A percentile compares a stretch with the other conserved stretches of the same genome.
Evolutionary conservation across 345 rosid genomes (phyloP).

Genomic region (Populus ilicifolia): DNA sequence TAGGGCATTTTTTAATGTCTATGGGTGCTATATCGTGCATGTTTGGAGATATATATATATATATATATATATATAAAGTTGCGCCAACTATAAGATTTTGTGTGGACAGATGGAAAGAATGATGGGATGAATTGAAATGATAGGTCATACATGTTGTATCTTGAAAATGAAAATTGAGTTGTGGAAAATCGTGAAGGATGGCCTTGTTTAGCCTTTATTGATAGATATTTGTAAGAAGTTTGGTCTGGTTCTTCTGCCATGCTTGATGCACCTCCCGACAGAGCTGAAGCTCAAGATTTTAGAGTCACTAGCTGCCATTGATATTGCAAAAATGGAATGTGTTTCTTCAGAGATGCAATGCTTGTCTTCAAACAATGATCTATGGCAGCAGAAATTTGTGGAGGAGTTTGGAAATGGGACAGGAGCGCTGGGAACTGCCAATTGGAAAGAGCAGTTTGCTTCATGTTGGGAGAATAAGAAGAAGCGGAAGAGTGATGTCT

Average conservation of each 20-base stretch:
- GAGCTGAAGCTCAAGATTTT: conserved; percentile 65
- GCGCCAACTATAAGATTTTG: conserved; percentile 32
- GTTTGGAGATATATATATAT: conserved; percentile 34
- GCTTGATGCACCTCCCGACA: conserved; percentile 54
- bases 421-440: not conserved
- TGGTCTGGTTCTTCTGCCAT: conserved; percentile 50
- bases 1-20: conserved; percentile 50
- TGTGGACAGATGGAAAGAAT: conserved; percentile 24
- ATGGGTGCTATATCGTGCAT: conserved; percentile 45
- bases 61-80: not conserved
- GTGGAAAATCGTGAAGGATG: conserved; percentile 75
- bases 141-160: not conserved
- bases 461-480: conserved; percentile 29
- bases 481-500: conserved; percentile 11
- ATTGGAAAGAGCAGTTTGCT: conserved; percentile 51
- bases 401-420: conserved; percentile 24
- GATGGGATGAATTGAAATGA: conserved; percentile 3
- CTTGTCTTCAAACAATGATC: conserved; percentile 17
- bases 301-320: conserved; percentile 51
- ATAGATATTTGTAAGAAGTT: conserved; percentile 52
- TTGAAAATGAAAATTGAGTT: conserved; percentile 17
- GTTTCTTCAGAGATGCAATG: conserved; percentile 21
- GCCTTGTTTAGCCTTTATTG: conserved; percentile 54
- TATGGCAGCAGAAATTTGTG: conserved; percentile 22
- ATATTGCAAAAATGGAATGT: conserved; percentile 36